Evolutionary conservation across 345 rosid genomes (phyloP), one percentile per base, ranked within the genome.

Genomic region (Carallia pectinifolia): DNA sequence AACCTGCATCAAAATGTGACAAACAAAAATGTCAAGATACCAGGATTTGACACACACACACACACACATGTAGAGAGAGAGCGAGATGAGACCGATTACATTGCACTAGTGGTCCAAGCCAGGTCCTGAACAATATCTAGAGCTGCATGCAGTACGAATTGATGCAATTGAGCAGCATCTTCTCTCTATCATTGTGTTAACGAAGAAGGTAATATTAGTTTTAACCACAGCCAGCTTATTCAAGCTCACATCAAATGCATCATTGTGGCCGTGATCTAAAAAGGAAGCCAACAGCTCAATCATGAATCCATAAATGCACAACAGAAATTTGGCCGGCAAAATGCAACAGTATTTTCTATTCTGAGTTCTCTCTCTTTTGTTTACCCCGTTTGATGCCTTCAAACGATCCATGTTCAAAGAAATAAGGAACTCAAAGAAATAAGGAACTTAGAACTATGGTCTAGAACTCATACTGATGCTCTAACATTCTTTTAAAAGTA

Each of bases 31-130:
- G 18, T 38, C 29, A 39, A 58, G 47, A 54, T 31, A 65, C 4
- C 18, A 47, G n/a, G 12, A 58, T n/a, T 53, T 0, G 23, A 59
- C 39, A 53, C 4, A 19, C 31, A 10, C 7, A 30, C 7, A 12
- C 2, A 13, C 36, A 8, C 38, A 38, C 16, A 48, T 1, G 7
- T 12, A 19, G 6, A 18, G n/a, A 37, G 12, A 66, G 31, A 10
- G 53, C n/a, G 12, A 54, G 58, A 54, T 18, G 60, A 55, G 62
- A 64, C 18, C 7, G 68, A 86, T 84, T 66, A 92, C 99, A 92
- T 96, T 27, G 98, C 98, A 77, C 97, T 90, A 44, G 98, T 96
- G 44, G 96, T 89, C 99, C 98, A 92, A 50, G 99, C 96, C 29
- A 90, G 74, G 77, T 96, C 99, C 81, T 96, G 98, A 72, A 90